These are phyloP conservation scores for Ichthyophonus hoferi DNA, from an alignment of 208 protist species.

Conservation along the genomic window DNA sequence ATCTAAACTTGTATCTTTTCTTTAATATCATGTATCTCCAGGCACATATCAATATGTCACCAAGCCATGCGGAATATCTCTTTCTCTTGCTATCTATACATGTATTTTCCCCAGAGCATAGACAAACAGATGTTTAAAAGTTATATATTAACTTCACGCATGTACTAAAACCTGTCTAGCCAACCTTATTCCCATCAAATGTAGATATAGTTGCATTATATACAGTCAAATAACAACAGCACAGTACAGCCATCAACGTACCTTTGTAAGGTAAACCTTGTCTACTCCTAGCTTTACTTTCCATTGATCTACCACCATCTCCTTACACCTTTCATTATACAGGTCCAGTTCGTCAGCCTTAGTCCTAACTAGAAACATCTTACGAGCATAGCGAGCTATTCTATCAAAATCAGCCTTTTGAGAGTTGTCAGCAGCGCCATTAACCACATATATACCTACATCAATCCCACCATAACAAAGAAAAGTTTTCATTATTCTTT, in stretches of 20 bases:
- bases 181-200: no score
- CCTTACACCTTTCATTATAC: neutral
- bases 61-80: no score
- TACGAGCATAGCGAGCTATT: neutral
- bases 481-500: neutral
- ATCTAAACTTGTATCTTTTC: no score
- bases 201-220: no score
- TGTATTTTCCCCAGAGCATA: no score
- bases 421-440: neutral
- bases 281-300: neutral
- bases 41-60: no score
- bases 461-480: constrained; percentile 9
- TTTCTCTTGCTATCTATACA: no score
- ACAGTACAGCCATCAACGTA: neutral
- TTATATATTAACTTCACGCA: no score
- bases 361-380: constrained; percentile 3
- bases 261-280: constrained; percentile 15
- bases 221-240: no score
- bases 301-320: constrained; percentile 1
- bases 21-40: no score
- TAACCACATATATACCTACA: constrained; percentile 25
- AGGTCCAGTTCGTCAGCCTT: constrained; percentile 14
- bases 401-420: constrained; percentile 10
- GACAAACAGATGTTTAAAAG: no score
- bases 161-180: no score